Percentiles rank a stretch among this genome's conserved stretches.
Evolutionary conservation across 2,329 filamentous ascomycete species (phyloP).

Genomic region (Anthostomella pinea): DNA sequence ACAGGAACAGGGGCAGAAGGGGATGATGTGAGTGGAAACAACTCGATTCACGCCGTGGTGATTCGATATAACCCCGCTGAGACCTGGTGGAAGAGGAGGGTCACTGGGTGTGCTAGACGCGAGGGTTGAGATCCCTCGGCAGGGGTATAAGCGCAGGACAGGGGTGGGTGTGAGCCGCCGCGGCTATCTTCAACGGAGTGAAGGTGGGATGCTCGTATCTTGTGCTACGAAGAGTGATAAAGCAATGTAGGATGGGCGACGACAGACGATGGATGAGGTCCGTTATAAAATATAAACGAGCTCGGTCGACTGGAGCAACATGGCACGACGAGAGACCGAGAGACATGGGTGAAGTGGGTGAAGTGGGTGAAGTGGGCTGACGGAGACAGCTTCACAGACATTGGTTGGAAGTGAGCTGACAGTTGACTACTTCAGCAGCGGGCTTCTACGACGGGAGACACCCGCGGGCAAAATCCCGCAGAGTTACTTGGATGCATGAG

Average conservation of each 20-base stretch:
- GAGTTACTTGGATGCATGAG: constrained; percentile 7
- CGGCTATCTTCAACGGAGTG: constrained; percentile 4
- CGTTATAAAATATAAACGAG: constrained; percentile 31
- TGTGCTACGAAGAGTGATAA: not conserved
- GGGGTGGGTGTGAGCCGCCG: constrained; percentile 14
- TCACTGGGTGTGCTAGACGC: constrained; percentile 16
- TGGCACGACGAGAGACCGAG: constrained; percentile 28
- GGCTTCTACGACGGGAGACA: constrained; percentile 10
- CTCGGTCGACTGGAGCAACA: constrained; percentile 28
- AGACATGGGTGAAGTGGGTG: too few species aligned
- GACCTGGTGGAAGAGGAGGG: constrained; percentile 27
- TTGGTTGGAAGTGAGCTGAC: constrained; percentile 17
- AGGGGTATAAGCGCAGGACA: constrained; percentile 22
- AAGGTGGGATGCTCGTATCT: too few species aligned
- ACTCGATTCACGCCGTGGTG: constrained; percentile 21
- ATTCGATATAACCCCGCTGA: constrained; percentile 26
- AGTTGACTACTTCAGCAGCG: constrained; percentile 9
- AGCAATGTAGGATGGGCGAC: constrained; percentile 4
- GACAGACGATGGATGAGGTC: constrained; percentile 22
- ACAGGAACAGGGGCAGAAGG: constrained; percentile 9
- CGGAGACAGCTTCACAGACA: constrained; percentile 6
- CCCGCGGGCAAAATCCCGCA: constrained; percentile 16
- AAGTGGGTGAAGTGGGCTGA: constrained; percentile 18
- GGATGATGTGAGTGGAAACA: constrained; percentile 20
- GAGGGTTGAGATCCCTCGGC: constrained; percentile 23